These are phyloP conservation scores for Haematococcus lacustris DNA, from an alignment of 139 green algal genomes.

Conservation along the genomic window DNA sequence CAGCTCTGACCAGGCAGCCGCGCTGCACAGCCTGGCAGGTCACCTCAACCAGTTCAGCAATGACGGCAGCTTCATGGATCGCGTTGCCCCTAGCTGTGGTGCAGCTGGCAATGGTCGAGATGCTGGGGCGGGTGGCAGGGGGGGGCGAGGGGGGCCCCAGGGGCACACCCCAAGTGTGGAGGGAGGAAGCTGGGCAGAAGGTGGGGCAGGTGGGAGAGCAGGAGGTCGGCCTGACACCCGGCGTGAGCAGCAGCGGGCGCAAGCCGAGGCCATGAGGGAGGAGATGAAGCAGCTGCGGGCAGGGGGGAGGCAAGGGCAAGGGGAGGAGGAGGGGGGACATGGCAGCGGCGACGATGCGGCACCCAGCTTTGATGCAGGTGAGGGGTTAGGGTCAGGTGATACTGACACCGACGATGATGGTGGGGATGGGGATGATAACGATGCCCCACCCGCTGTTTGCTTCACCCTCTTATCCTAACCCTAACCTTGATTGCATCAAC, in stretches of 20 bases:
- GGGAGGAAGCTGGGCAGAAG: neutral
- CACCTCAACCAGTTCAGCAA: slow-evolving; percentile 58
- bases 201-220: neutral
- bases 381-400: neutral
- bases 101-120: neutral
- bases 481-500: neutral
- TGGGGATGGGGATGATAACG: neutral
- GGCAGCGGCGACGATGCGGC: neutral
- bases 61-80: slow-evolving; percentile 71
- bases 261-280: neutral
- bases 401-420: neutral
- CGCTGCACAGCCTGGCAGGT: slow-evolving; percentile 31
- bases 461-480: neutral
- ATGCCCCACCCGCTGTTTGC: neutral
- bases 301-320: slow-evolving; percentile 26
- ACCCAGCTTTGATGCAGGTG: neutral
- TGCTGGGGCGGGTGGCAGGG: neutral
- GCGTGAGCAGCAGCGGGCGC: neutral
- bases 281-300: slow-evolving; percentile 1
- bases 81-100: slow-evolving; percentile 10
- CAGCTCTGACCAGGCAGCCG: slow-evolving; percentile 9
- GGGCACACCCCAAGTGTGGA: too few species aligned
- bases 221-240: neutral
- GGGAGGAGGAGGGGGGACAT: slow-evolving; percentile 6
- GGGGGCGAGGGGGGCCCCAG: neutral